Percentiles rank a stretch among this genome's conserved stretches.
Evolutionary conservation across 2,329 filamentous ascomycete species (phyloP).

Genomic region (Fusarium citri): DNA sequence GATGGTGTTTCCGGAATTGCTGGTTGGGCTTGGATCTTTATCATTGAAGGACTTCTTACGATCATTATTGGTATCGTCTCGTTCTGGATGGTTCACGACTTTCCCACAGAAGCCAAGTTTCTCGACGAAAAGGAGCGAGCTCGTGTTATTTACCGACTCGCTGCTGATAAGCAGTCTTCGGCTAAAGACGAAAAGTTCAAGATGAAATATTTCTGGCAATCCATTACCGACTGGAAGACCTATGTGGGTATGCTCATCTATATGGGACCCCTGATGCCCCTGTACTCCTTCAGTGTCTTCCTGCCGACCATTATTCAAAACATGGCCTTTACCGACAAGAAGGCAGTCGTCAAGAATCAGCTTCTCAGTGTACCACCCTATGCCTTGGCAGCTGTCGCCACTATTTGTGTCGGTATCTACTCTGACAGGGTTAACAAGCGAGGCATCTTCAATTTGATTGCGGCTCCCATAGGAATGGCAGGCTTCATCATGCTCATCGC

Average conservation of each 20-base stretch:
- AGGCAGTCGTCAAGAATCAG: constrained; percentile 53
- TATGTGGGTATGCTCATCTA: constrained; percentile 80
- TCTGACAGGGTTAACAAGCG: constrained; percentile 80
- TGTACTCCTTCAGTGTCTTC: constrained; percentile 83
- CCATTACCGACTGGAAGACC: constrained; percentile 86
- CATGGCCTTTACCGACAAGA: constrained; percentile 55
- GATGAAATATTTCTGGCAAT: constrained; percentile 76
- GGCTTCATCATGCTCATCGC: constrained; percentile 86
- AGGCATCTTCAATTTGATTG: constrained; percentile 82
- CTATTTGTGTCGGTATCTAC: constrained; percentile 66
- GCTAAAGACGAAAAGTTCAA: constrained; percentile 81
- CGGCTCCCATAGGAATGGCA: constrained; percentile 75
- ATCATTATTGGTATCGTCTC: constrained; percentile 74
- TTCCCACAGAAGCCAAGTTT: constrained; percentile 81
- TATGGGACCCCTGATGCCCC: constrained; percentile 77
- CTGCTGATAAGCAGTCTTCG: constrained; percentile 77
- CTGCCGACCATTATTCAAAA: constrained; percentile 79
- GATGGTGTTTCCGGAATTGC: constrained; percentile 67
- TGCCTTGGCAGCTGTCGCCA: constrained; percentile 52
- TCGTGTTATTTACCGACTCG: constrained; percentile 77
- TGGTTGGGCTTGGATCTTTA: constrained; percentile 75
- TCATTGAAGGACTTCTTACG: constrained; percentile 77
- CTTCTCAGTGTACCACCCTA: constrained; percentile 62
- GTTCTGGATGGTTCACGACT: constrained; percentile 86
- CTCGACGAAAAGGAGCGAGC: constrained; percentile 75